These are phyloP conservation scores for Limtongia smithiae DNA, from an alignment of 805 yeast genomes.

Conservation along the genomic window DNA sequence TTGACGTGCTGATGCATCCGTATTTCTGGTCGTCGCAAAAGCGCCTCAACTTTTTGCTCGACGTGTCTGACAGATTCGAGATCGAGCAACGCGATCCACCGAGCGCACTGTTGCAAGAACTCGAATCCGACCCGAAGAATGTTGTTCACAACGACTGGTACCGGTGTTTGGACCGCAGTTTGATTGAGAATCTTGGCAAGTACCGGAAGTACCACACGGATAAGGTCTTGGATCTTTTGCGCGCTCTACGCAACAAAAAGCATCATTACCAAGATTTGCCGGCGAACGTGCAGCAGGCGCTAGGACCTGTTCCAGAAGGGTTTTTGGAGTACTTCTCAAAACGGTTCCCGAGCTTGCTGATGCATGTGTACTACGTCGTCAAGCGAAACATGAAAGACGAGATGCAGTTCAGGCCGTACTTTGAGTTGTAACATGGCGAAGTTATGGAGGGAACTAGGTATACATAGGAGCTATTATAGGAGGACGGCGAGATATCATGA, in stretches of 20 bases:
- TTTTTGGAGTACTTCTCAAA: constrained; percentile 71
- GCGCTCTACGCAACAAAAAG: constrained; percentile 89
- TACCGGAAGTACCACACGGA: constrained; percentile 81
- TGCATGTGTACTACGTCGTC: constrained; percentile 48
- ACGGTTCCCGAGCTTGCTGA: constrained; percentile 73
- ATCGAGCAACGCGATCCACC: constrained; percentile 79
- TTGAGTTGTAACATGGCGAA: constrained; percentile 1
- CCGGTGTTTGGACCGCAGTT: constrained; percentile 59
- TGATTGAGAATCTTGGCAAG: constrained; percentile 81
- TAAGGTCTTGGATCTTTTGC: constrained; percentile 74
- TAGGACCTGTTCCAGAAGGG: constrained; percentile 82
- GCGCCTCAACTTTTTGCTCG: constrained; percentile 77
- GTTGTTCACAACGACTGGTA: constrained; percentile 73
- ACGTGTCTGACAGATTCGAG: constrained; percentile 89
- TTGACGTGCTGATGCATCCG: constrained; percentile 72
- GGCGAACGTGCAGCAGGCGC: constrained; percentile 52
- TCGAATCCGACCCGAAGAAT: constrained; percentile 50
- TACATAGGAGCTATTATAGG: too few species aligned
- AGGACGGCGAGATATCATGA: too few species aligned
- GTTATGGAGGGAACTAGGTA: too few species aligned
- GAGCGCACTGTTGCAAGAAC: constrained; percentile 50
- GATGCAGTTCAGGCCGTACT: constrained; percentile 23
- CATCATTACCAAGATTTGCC: constrained; percentile 95
- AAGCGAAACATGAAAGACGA: constrained; percentile 15
- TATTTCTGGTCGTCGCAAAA: constrained; percentile 75